Conservation (phyloP, 139 green algal species). For the Pleodorina starrii region DNA sequence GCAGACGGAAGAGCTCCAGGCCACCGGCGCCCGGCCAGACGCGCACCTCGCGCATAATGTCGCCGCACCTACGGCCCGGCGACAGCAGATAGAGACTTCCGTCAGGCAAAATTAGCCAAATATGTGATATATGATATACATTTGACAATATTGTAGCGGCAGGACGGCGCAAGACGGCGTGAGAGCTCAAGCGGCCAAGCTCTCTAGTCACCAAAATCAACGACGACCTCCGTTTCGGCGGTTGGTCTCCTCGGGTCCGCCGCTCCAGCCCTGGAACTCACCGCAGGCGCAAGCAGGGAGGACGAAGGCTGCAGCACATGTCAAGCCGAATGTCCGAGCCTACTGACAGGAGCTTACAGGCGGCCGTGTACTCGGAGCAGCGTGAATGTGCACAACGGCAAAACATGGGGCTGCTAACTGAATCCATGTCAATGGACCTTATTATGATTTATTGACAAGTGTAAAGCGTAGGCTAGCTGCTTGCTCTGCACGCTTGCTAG, state of each 20-base stretch:
- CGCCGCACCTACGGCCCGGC: too few species aligned
- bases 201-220: too few species aligned
- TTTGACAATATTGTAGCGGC: too few species aligned
- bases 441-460: not conserved
- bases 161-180: too few species aligned
- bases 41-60: not conserved
- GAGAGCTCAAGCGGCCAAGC: too few species aligned
- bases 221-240: too few species aligned
- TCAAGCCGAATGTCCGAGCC: not conserved
- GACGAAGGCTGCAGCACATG: not conserved
- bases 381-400: not conserved
- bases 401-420: not conserved
- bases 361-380: not conserved
- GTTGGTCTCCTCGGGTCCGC: not conserved
- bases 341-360: not conserved
- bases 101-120: too few species aligned
- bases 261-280: not conserved
- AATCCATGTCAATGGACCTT: not conserved
- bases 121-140: too few species aligned
- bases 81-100: too few species aligned
- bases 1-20: not conserved
- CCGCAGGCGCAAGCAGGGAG: not conserved
- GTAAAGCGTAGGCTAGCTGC: too few species aligned
- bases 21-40: not conserved
- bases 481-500: too few species aligned